These are phyloP conservation scores for Geotrichum citri-aurantii DNA, from an alignment of 1,139 yeast species.

Conservation along the genomic window DNA sequence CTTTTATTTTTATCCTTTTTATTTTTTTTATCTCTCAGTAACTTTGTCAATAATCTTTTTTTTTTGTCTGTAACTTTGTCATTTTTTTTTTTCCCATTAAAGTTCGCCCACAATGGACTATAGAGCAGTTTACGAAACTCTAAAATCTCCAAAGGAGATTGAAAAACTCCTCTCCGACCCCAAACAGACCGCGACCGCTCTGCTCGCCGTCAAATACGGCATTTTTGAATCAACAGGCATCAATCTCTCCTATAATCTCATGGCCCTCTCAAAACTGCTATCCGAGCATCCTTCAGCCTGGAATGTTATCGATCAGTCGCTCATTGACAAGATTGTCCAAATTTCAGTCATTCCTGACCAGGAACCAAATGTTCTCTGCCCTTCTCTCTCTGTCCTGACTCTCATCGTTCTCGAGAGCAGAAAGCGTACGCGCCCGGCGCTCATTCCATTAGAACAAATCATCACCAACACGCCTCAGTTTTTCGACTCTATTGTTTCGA, in stretches of 20 bases:
- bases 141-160: constrained; percentile 24
- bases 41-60: background rate
- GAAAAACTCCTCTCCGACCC: constrained; percentile 30
- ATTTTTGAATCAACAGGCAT: constrained; percentile 28
- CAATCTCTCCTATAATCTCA: constrained; percentile 26
- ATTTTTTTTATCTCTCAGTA: background rate
- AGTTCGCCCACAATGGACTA: constrained; percentile 22
- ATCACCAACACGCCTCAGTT: constrained; percentile 22
- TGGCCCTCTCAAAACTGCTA: constrained; percentile 27
- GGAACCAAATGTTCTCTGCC: constrained; percentile 25
- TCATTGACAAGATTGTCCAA: constrained; percentile 24
- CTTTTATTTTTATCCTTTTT: background rate
- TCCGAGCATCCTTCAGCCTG: constrained; percentile 27
- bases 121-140: constrained; percentile 25
- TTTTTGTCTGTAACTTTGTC: background rate
- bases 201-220: constrained; percentile 30
- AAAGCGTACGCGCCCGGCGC: constrained; percentile 21
- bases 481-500: constrained; percentile 24
- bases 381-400: constrained; percentile 29
- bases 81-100: background rate
- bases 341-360: constrained; percentile 24
- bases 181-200: constrained; percentile 29
- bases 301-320: constrained; percentile 28
- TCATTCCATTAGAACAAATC: constrained; percentile 24
- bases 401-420: constrained; percentile 27